These are phyloP conservation scores for Gymnopilus dilepis DNA, from an alignment of 768 basidiomycete genomes.

Conservation along the genomic window DNA sequence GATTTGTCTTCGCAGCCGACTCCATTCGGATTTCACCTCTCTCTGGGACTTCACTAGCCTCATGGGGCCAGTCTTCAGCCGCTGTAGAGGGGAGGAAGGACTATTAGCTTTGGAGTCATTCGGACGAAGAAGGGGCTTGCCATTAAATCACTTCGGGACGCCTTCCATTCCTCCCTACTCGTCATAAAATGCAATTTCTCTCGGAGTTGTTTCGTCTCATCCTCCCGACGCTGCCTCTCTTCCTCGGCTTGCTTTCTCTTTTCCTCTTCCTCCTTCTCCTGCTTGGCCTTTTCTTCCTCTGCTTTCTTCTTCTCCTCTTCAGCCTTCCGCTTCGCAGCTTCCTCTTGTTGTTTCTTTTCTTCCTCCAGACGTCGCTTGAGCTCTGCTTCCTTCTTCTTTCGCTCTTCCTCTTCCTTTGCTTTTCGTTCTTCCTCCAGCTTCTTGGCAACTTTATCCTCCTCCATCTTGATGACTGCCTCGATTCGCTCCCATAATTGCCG, in stretches of 20 bases:
- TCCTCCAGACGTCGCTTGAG: slow-evolving; percentile 44
- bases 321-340: slow-evolving; percentile 49
- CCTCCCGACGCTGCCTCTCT: slow-evolving; percentile 38
- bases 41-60: slow-evolving; percentile 64
- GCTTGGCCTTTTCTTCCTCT: slow-evolving; percentile 45
- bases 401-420: slow-evolving; percentile 52
- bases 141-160: slow-evolving; percentile 57
- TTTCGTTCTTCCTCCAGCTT: slow-evolving; percentile 62
- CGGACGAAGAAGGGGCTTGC: slow-evolving; percentile 39
- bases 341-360: slow-evolving; percentile 50
- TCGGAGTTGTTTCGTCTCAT: slow-evolving; percentile 43
- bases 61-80: slow-evolving; percentile 69
- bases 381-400: slow-evolving; percentile 52
- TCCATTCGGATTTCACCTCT: slow-evolving; percentile 64
- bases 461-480: slow-evolving; percentile 63
- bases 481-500: slow-evolving; percentile 60
- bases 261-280: slow-evolving; percentile 44
- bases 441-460: slow-evolving; percentile 63
- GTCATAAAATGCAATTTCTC: slow-evolving; percentile 54
- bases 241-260: slow-evolving; percentile 39
- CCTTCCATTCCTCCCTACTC: slow-evolving; percentile 68
- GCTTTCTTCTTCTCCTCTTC: slow-evolving; percentile 49
- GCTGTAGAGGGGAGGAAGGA: slow-evolving; percentile 38
- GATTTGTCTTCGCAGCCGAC: slow-evolving; percentile 73
- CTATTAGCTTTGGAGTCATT: neutral